Conservation (phyloP, 345 rosid genomes). For the Noccaea caerulescens region DNA sequence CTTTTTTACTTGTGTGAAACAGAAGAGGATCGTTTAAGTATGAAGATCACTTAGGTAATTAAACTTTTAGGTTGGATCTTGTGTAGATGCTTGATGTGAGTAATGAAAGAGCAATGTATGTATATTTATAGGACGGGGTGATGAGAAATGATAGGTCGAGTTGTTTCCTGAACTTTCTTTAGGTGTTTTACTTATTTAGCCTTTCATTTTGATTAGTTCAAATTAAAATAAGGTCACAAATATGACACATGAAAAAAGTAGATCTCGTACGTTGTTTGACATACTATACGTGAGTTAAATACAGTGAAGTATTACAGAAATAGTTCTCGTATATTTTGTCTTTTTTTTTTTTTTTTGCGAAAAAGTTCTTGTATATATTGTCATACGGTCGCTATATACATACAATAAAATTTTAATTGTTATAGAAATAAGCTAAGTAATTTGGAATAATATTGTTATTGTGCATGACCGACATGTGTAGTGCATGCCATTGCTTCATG, state of each 20-base stretch:
- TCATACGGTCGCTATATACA: neutral
- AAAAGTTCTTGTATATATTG: neutral
- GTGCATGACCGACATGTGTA: neutral
- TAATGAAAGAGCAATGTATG: neutral
- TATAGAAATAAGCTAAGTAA: neutral
- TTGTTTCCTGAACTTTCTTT: constrained; percentile 30
- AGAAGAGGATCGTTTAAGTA: neutral
- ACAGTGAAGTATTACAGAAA: neutral
- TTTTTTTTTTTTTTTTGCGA: neutral
- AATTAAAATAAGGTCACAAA: constrained; percentile 13
- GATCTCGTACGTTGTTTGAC: neutral
- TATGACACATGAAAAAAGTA: constrained; percentile 1
- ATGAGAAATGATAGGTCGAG: constrained; percentile 30
- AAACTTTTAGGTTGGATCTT: neutral
- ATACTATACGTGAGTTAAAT: neutral
- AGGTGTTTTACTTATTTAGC: constrained; percentile 26
- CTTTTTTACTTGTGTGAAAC: neutral
- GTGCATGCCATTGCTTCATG: neutral
- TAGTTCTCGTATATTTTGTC: no score
- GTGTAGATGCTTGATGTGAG: constrained; percentile 26
- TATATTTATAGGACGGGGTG: constrained; percentile 41
- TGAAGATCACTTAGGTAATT: neutral
- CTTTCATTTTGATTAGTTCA: constrained; percentile 4
- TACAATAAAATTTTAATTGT: neutral
- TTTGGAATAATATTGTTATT: neutral